phyloP scores from a whole-genome alignment of 2,329 filamentous ascomycete species.

The Fusarium sp. region DNA sequence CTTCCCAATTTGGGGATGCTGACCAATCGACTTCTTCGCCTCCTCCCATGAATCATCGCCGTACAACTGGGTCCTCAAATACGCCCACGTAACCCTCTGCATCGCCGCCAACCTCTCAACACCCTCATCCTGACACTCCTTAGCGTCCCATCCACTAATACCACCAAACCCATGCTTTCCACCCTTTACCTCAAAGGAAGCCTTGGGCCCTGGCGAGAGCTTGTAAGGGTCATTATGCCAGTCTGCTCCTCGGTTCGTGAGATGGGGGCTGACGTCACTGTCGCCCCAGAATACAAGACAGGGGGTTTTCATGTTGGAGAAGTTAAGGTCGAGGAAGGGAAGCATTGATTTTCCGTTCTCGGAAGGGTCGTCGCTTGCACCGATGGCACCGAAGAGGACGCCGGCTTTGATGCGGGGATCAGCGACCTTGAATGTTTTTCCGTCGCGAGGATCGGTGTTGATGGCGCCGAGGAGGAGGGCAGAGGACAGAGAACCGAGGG shows the following conservation, averaged over 20 bases:
- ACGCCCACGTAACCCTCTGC: conserved; percentile 40
- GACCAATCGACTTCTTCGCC: conserved; percentile 20
- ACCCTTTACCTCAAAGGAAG: conserved; percentile 27
- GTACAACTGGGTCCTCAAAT: conserved; percentile 36
- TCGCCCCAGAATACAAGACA: conserved; percentile 40
- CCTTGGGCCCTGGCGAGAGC: conserved; percentile 27
- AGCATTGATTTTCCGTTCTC: conserved; percentile 24
- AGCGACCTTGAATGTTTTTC: conserved; percentile 2
- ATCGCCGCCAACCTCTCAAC: conserved; percentile 34
- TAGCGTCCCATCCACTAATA: conserved; percentile 40
- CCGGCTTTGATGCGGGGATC: conserved; percentile 41
- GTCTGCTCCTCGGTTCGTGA: conserved; percentile 33
- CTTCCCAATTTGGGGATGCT: conserved; percentile 25
- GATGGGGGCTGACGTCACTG: conserved; percentile 31
- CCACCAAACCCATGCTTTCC: conserved; percentile 42
- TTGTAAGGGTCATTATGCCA: conserved; percentile 41
- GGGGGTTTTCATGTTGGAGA: conserved; percentile 31
- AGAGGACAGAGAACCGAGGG: conserved; percentile 34
- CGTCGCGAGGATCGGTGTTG: conserved; percentile 38
- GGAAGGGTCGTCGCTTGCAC: conserved; percentile 26
- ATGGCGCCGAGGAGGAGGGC: conserved; percentile 29
- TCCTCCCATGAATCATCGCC: conserved; percentile 31
- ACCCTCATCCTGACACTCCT: conserved; percentile 38
- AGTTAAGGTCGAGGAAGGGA: conserved; percentile 32
- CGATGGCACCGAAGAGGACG: conserved; percentile 35